A percentile compares a stretch with the other conserved stretches of the same genome.
phyloP scores from a whole-genome alignment of 768 basidiomycete genomes.

The Auricularia sp. region DNA sequence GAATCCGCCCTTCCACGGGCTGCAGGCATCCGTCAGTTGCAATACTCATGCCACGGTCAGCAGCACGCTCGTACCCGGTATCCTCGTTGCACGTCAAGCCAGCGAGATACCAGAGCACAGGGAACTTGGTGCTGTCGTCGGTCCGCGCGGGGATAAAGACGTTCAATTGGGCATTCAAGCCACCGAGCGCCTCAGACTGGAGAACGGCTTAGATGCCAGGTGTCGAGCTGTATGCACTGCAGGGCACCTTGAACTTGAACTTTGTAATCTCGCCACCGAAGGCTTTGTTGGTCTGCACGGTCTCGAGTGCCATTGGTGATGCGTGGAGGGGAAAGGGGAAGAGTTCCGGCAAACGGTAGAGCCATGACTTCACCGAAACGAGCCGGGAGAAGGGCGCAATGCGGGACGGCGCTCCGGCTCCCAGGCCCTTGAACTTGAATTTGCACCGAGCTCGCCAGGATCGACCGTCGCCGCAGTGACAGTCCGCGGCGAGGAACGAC shows the following conservation, averaged over 20 bases:
- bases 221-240: background rate
- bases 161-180: constrained; percentile 69
- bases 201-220: background rate
- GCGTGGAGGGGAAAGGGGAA: background rate
- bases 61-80: constrained; percentile 54
- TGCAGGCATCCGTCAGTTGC: constrained; percentile 18
- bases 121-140: constrained; percentile 36
- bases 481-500: too few relatives aligned
- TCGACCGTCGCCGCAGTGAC: too few relatives aligned
- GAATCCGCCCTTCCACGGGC: constrained; percentile 91
- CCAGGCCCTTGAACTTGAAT: too few relatives aligned
- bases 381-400: too few relatives aligned
- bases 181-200: constrained; percentile 66
- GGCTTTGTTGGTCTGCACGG: constrained; percentile 64
- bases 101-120: constrained; percentile 76
- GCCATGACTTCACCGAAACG: too few relatives aligned
- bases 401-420: too few relatives aligned
- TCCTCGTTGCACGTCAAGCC: constrained; percentile 90
- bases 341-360: too few relatives aligned
- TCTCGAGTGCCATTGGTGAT: constrained; percentile 37
- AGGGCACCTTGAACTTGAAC: constrained; percentile 69
- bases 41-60: background rate
- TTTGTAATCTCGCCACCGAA: constrained; percentile 77
- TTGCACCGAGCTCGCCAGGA: too few relatives aligned
- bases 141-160: constrained; percentile 71